phyloP scores from a whole-genome alignment of 257 asterid genomes.

The Solanum habrochaites region DNA sequence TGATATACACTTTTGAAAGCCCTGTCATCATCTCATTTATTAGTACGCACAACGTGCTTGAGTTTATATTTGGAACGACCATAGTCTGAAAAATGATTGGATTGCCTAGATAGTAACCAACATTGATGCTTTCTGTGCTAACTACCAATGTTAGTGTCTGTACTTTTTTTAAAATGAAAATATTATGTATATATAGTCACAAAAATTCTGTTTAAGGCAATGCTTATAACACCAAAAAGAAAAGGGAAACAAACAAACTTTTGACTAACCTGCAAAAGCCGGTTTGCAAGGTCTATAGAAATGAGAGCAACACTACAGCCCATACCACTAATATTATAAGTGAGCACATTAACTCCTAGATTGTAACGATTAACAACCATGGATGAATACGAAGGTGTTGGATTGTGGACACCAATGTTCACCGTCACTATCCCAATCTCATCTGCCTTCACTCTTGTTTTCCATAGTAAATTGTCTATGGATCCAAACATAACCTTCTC shows the following conservation, averaged over 20 bases:
- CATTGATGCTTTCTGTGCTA: conserved; percentile 7
- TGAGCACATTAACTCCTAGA: conserved; percentile 16
- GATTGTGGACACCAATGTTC: conserved; percentile 15
- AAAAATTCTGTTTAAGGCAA: not conserved
- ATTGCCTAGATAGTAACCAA: conserved; percentile 16
- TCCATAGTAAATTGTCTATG: conserved; percentile 12
- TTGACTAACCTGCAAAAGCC: not conserved
- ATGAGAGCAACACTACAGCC: conserved; percentile 33
- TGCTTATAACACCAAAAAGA: not conserved
- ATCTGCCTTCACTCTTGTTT: conserved; percentile 8
- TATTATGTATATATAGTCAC: not conserved
- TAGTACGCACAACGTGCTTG: conserved; percentile 8
- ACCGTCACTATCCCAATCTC: conserved; percentile 25
- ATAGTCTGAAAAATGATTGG: conserved; percentile 6
- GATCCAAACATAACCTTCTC: conserved; percentile 22
- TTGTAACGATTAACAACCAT: conserved; percentile 25
- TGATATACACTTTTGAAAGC: conserved; percentile 8
- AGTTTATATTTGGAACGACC: conserved; percentile 11
- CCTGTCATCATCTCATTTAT: conserved; percentile 22
- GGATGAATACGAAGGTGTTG: conserved; percentile 17
- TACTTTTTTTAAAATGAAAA: not conserved
- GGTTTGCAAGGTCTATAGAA: conserved; percentile 14
- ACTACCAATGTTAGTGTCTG: conserved; percentile 23
- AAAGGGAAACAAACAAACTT: too few species aligned
- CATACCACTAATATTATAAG: conserved; percentile 27